Evolutionary conservation across 2,329 filamentous ascomycete genomes (phyloP).

Genomic region (Chaetoscypha palmicola): DNA sequence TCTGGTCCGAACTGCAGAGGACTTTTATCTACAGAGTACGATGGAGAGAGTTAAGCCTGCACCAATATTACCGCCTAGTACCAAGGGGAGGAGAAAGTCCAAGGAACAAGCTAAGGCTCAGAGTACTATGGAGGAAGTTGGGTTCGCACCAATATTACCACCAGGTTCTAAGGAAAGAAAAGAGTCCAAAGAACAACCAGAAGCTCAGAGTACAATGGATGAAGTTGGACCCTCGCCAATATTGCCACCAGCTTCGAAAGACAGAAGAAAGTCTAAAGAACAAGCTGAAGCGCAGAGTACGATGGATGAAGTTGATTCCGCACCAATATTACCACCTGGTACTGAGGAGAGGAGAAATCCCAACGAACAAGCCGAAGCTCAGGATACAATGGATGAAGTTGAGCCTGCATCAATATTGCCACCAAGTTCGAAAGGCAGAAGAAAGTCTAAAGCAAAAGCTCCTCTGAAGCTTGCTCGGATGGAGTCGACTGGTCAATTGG

Average conservation of each 20-base stretch:
- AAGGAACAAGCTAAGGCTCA: too few species aligned
- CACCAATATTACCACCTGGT: not conserved
- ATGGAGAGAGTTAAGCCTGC: not conserved
- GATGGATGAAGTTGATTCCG: too few species aligned
- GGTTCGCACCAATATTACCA: not conserved
- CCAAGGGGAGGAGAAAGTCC: constrained; percentile 1
- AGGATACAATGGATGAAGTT: too few species aligned
- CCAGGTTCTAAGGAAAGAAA: not conserved
- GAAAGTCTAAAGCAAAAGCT: not conserved
- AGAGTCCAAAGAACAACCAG: constrained; percentile 8
- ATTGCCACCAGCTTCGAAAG: not conserved
- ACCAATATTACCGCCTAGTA: not conserved
- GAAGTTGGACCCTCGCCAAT: not conserved
- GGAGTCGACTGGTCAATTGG: too few species aligned
- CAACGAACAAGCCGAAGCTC: too few species aligned
- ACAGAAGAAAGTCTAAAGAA: constrained; percentile 3
- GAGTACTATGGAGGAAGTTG: not conserved
- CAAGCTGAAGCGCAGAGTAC: too few species aligned
- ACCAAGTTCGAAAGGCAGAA: not conserved
- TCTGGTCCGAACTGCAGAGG: not conserved
- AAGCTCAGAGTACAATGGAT: not conserved
- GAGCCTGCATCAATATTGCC: too few species aligned
- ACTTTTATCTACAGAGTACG: not conserved
- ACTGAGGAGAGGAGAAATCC: not conserved
- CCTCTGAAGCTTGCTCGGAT: not conserved